Percentiles rank a stretch among this genome's conserved stretches.
phyloP scores from a whole-genome alignment of 2,329 filamentous ascomycete species.

The Penicillium brevicompactum region DNA sequence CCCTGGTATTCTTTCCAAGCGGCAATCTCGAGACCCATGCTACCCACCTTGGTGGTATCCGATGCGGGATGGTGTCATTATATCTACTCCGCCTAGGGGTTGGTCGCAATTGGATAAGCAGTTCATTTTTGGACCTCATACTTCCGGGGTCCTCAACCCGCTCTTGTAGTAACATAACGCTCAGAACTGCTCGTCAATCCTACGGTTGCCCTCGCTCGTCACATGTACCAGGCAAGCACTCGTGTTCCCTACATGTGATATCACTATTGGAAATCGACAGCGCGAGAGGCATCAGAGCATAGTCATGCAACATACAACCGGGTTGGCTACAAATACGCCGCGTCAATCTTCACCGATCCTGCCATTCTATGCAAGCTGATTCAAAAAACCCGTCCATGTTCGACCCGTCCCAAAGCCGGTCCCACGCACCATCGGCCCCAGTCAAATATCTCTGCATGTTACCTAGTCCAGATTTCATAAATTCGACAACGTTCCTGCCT shows the following conservation, averaged over 20 bases:
- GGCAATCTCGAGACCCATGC: background rate
- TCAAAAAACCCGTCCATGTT: background rate
- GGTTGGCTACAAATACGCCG: too few relatives aligned
- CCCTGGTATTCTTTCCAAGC: background rate
- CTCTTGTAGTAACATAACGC: too few relatives aligned
- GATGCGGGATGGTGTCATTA: background rate
- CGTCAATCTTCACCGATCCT: background rate
- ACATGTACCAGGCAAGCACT: background rate
- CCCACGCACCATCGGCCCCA: background rate
- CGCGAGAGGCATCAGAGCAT: too few relatives aligned
- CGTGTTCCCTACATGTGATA: background rate
- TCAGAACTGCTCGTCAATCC: too few relatives aligned
- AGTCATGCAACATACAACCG: too few relatives aligned
- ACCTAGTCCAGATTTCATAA: background rate
- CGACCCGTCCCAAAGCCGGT: background rate
- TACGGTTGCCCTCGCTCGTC: too few relatives aligned
- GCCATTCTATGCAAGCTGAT: background rate
- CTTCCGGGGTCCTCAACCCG: too few relatives aligned
- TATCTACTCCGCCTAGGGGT: background rate
- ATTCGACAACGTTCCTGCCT: background rate
- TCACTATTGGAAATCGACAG: background rate
- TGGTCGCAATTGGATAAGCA: background rate
- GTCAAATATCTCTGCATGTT: background rate
- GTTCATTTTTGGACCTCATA: background rate
- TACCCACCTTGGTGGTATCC: background rate